phyloP scores from a whole-genome alignment of 2,329 filamentous ascomycete genomes.

The Xylaria multiplex region DNA sequence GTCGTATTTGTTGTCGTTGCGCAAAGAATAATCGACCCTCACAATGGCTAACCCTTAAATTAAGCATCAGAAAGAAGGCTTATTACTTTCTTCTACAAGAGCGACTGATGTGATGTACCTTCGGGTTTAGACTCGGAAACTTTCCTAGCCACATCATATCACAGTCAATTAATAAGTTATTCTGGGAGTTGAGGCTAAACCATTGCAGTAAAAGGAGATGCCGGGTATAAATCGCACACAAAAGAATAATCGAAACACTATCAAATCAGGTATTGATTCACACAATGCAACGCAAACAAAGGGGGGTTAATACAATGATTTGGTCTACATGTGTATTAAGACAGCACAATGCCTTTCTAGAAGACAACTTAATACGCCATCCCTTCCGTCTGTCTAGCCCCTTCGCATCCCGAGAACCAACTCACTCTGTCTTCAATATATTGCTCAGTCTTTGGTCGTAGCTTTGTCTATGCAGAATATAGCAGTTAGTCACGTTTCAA shows the following conservation, averaged over 20 bases:
- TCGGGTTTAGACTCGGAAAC: neutral
- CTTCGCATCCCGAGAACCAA: conserved; percentile 62
- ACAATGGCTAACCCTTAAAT: neutral
- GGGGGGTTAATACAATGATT: neutral
- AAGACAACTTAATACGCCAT: neutral
- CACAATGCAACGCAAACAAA: neutral
- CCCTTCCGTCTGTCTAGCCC: conserved; percentile 12
- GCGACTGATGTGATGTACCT: too few relatives aligned
- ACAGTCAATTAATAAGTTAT: neutral
- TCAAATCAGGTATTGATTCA: neutral
- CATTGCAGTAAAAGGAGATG: too few relatives aligned
- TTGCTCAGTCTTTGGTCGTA: conserved; percentile 64
- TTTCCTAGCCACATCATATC: neutral
- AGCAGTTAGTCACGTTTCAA: conserved; percentile 4
- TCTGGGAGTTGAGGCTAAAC: neutral
- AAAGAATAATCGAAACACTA: neutral
- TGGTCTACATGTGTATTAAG: neutral
- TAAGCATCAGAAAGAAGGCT: too few relatives aligned
- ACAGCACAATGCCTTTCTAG: neutral
- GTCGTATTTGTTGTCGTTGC: neutral
- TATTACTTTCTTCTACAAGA: neutral
- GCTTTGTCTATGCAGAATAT: conserved; percentile 51
- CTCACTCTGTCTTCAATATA: conserved; percentile 62
- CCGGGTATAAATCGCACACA: neutral
- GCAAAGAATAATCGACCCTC: neutral